Conservation (phyloP, 169 alveolate genomes). For the Babesia ovata region DNA sequence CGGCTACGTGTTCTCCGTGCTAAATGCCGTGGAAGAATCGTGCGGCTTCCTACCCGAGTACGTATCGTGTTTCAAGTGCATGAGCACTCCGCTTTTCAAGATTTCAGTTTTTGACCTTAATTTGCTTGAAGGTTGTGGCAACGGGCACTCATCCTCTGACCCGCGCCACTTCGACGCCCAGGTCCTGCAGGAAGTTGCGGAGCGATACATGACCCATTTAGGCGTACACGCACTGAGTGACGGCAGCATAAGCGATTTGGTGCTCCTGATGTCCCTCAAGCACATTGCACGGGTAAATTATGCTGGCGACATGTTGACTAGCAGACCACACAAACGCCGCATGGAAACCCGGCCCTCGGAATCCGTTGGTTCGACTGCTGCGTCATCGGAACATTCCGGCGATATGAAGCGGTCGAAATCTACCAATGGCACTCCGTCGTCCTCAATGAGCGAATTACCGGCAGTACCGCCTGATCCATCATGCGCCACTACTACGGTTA, state of each 20-base stretch:
- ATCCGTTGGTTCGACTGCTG: no score
- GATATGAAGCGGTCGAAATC: not conserved
- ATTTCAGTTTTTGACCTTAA: conserved; percentile 6
- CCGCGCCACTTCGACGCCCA: conserved; percentile 4
- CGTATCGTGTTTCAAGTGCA: conserved; percentile 13
- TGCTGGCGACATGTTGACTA: not conserved
- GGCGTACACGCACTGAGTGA: not conserved
- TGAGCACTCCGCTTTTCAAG: not conserved
- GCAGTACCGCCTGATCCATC: not conserved
- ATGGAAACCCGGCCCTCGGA: not conserved
- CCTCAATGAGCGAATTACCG: not conserved
- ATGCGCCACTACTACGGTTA: not conserved
- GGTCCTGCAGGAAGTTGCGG: not conserved
- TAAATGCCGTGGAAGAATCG: conserved; percentile 6
- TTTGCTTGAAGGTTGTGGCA: conserved; percentile 20
- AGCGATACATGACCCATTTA: conserved; percentile 19
- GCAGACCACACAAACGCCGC: not conserved
- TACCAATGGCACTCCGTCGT: not conserved
- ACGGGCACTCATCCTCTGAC: not conserved
- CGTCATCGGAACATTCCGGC: not conserved
- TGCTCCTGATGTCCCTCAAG: conserved; percentile 22
- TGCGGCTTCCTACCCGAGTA: conserved; percentile 26
- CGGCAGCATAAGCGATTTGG: conserved; percentile 22
- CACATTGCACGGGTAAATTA: conserved; percentile 6
- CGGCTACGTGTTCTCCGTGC: not conserved